Conservation (phyloP, 2,329 filamentous ascomycete species). For the Fusarium veterinarium region DNA sequence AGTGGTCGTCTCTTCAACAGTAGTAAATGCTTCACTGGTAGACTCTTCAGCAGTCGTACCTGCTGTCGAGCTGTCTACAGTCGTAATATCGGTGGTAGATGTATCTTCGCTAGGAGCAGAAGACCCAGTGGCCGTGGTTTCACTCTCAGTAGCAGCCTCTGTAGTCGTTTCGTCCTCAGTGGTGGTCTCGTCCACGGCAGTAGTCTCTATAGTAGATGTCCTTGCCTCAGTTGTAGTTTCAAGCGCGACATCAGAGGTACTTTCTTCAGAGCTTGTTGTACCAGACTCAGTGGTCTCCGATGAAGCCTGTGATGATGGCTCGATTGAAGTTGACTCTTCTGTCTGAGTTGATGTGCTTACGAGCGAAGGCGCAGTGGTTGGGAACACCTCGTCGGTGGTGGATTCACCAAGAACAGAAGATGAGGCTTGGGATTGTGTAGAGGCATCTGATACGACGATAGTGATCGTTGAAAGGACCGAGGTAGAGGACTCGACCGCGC, state of each 20-base stretch:
- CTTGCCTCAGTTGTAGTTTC: background rate
- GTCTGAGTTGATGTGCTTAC: accelerated
- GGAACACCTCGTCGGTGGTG: background rate
- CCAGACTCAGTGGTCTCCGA: background rate
- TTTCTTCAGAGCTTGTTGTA: background rate
- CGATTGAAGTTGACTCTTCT: background rate
- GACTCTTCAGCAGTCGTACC: background rate
- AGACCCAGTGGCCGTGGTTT: background rate
- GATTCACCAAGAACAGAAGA: background rate
- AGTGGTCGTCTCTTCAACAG: background rate
- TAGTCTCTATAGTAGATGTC: background rate
- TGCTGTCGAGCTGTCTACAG: background rate
- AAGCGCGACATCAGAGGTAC: accelerated
- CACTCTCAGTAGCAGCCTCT: background rate
- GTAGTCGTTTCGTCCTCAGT: background rate
- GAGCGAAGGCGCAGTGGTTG: background rate
- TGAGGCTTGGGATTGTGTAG: accelerated
- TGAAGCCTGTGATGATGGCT: background rate
- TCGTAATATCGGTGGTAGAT: background rate
- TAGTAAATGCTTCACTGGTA: background rate
- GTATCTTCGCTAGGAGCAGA: background rate
- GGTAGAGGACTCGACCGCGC: background rate
- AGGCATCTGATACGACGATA: background rate
- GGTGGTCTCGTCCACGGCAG: background rate
- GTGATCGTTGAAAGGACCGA: background rate